phyloP scores from a whole-genome alignment of 2,329 filamentous ascomycete genomes.

The Colletotrichum falcatum region DNA sequence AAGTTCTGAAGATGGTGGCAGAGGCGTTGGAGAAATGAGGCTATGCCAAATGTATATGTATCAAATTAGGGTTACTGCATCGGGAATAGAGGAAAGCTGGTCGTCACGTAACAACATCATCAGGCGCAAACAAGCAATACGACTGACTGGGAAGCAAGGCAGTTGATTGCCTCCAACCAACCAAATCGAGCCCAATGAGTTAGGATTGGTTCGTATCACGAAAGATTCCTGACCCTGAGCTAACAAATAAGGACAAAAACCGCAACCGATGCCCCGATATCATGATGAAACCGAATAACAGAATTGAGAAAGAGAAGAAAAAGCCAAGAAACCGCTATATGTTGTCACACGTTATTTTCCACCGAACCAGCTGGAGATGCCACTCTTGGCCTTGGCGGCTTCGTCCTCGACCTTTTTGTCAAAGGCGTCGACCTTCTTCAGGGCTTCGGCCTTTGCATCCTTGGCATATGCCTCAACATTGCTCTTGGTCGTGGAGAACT shows the following conservation, averaged over 20 bases:
- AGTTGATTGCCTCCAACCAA: background rate
- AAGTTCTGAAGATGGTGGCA: slow-evolving; percentile 85
- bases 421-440: slow-evolving; percentile 83
- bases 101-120: background rate
- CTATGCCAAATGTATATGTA: slow-evolving; percentile 13
- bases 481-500: slow-evolving; percentile 71
- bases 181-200: slow-evolving; percentile 16
- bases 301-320: background rate
- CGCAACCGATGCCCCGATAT: slow-evolving; percentile 20
- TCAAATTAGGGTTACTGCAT: background rate
- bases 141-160: background rate
- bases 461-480: slow-evolving; percentile 70
- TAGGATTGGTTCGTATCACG: slow-evolving; percentile 16
- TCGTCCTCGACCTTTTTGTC: slow-evolving; percentile 85
- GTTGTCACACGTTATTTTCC: slow-evolving; percentile 57
- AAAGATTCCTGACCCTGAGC: slow-evolving; percentile 21
- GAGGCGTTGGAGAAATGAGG: slow-evolving; percentile 52
- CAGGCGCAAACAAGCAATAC: background rate
- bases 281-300: slow-evolving; percentile 12
- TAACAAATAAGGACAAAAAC: background rate
- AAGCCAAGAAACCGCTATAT: background rate
- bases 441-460: slow-evolving; percentile 71
- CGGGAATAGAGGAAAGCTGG: background rate
- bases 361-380: slow-evolving; percentile 88
- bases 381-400: slow-evolving; percentile 84